Base-by-base conservation (phyloP, 116 monocot species). In the Trichopus zeylanicus region DNA sequence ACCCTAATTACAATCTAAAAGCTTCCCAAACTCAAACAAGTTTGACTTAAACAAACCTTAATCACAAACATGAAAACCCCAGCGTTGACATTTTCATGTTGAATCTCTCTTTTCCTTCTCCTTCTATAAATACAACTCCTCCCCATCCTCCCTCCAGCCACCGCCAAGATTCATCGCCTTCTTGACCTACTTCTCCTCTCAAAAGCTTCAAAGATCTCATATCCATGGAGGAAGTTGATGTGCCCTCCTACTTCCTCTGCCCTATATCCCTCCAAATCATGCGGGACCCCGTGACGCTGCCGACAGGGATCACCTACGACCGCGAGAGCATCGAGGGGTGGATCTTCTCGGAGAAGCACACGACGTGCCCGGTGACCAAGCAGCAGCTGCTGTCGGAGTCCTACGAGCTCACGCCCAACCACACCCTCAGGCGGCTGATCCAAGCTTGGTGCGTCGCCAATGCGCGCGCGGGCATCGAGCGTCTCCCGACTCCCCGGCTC, bases 301-400 rank as follows among this genome's bases (percentile, higher is more conserved):
- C 52, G 34, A 82, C 87, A 20, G 87, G 87, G 3, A 80, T 80
- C 59, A 75, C 75, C 27, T 87, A 87, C 52, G 87, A 87, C 60
- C 56, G 87, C 16, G 58, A 65, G 0, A 75, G 53, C 75, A 87
- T 87, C 59, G 73, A 77, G 64, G 34, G 49, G 31, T 87, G 87
- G 87, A 23, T 85, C 21, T 60, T 59, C 52, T 48, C 69, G 19
- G 47, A 30, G 20, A 64, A 53, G 42, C 46, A 18, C 7, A 20
- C 19, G 19, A 66, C 67, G 0, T 80, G 82, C 27, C 82, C 91
- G 23, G 66, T 62, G 2, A 78, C 67, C 15, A 78, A 56, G 21
- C 72, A 67, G 33, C 19, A 12, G 1, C 15, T 67, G 11, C 19
- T n/a, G n/a, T n/a, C 42, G n/a, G 63, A 34, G 16, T 18, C 25